Conservation (phyloP, 1,284 basidiomycete genomes). For the Puccinia triticina region DNA sequence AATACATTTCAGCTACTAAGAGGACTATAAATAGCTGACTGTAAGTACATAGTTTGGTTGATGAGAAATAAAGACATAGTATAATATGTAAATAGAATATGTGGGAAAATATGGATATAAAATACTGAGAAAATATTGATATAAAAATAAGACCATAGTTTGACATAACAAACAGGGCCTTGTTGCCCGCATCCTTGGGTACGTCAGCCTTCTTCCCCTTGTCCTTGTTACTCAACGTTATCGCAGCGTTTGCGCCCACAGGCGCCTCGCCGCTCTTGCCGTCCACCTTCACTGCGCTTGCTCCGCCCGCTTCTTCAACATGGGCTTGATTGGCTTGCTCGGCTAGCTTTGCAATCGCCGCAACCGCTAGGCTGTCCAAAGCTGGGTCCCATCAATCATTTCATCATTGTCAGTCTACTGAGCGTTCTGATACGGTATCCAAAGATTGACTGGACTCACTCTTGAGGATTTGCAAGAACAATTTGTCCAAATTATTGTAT, state of each 20-base stretch:
- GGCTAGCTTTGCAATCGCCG: constrained; percentile 6
- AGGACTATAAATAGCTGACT: no score
- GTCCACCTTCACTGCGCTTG: neutral
- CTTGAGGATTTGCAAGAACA: neutral
- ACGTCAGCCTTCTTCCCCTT: neutral
- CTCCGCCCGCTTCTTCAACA: neutral
- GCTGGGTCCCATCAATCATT: neutral
- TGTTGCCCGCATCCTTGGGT: neutral
- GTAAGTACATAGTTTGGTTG: no score
- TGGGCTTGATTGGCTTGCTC: neutral
- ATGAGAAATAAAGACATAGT: no score
- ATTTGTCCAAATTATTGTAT: constrained; percentile 23
- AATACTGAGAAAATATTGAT: no score
- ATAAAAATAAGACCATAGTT: no score
- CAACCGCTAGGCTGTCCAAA: neutral
- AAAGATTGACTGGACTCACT: neutral
- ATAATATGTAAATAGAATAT: no score
- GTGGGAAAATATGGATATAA: no score
- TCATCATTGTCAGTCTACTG: neutral
- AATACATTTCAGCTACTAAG: no score
- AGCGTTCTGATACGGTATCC: neutral
- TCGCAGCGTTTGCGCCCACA: neutral
- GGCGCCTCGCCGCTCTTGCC: neutral
- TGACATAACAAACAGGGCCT: neutral
- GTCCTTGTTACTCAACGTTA: neutral